These are phyloP conservation scores for Narthecium ossifragum DNA, from an alignment of 106 monocot genomes.

Conservation along the genomic window DNA sequence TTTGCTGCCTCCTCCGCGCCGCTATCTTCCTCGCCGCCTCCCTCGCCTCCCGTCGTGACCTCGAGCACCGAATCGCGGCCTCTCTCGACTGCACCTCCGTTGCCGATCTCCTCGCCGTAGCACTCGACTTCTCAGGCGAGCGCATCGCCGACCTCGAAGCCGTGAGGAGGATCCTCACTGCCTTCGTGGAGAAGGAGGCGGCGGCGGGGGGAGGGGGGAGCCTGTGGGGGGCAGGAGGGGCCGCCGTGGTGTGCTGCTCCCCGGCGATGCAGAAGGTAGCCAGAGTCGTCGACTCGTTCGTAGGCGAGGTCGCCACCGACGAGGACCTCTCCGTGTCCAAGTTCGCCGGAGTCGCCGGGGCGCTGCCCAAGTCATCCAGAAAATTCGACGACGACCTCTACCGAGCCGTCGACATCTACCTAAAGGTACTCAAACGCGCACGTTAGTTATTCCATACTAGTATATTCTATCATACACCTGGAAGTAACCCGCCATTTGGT, in stretches of 20 bases:
- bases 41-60: conserved; percentile 23
- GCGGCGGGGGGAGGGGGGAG: conserved; percentile 9
- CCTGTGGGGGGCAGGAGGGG: conserved; percentile 29
- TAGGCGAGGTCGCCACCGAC: conserved; percentile 73
- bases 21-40: conserved; percentile 37
- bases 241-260: conserved; percentile 15
- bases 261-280: conserved; percentile 51
- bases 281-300: conserved; percentile 45
- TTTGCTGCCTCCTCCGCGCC: conserved; percentile 67
- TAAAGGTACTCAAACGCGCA: too few relatives aligned
- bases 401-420: conserved; percentile 78
- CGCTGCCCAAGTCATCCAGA: conserved; percentile 49
- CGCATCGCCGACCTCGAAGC: conserved; percentile 49
- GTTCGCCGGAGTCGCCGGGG: conserved; percentile 57
- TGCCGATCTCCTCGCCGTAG: conserved; percentile 46
- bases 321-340: conserved; percentile 52
- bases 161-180: conserved; percentile 38
- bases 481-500: too few relatives aligned
- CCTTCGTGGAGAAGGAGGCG: conserved; percentile 50
- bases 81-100: conserved; percentile 45
- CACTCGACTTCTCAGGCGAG: conserved; percentile 51
- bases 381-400: conserved; percentile 72
- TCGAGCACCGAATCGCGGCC: conserved; percentile 39
- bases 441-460: too few relatives aligned
- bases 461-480: background rate